Percentiles rank a stretch among this genome's conserved stretches.
Evolutionary conservation across 2,329 filamentous ascomycete species (phyloP).

Genomic region (Didymella segeticola): DNA sequence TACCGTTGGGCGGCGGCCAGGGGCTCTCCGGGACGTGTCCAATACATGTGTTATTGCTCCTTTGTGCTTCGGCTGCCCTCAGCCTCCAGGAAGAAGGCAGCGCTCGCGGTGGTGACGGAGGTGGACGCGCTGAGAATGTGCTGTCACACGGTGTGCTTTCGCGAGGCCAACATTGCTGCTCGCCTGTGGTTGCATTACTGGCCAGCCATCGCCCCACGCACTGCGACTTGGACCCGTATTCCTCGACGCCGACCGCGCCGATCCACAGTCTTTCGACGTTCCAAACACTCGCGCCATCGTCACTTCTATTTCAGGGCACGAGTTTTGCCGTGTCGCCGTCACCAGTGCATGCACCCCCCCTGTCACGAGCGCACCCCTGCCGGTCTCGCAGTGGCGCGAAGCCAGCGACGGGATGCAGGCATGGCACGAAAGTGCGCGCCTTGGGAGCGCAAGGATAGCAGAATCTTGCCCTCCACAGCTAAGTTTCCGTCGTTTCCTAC

Average conservation of each 20-base stretch:
- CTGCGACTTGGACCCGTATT: slow-evolving; percentile 28
- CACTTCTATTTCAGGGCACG: slow-evolving; percentile 38
- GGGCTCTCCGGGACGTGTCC: slow-evolving; percentile 4
- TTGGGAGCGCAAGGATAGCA: slow-evolving; percentile 25
- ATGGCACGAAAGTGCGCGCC: slow-evolving; percentile 27
- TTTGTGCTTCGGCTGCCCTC: not conserved
- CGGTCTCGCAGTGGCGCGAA: slow-evolving; percentile 31
- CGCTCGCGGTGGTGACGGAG: not conserved
- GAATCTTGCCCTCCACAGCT: slow-evolving; percentile 22
- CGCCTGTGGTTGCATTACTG: slow-evolving; percentile 22
- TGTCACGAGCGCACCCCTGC: slow-evolving; percentile 18
- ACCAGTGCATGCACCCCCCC: slow-evolving; percentile 20
- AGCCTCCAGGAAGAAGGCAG: not conserved
- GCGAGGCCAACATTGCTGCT: slow-evolving; percentile 9
- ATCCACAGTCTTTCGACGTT: slow-evolving; percentile 32
- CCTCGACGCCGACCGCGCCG: slow-evolving; percentile 25
- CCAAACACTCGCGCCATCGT: slow-evolving; percentile 35
- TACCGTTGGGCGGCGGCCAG: slow-evolving; percentile 1
- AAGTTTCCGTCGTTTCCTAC: slow-evolving; percentile 36
- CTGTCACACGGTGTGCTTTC: slow-evolving; percentile 9
- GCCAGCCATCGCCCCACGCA: slow-evolving; percentile 18
- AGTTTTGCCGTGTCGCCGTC: slow-evolving; percentile 33
- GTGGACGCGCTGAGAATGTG: slow-evolving; percentile 12
- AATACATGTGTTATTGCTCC: too few relatives aligned
- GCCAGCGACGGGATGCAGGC: slow-evolving; percentile 31